Conservation (phyloP, 116 monocot species). For the Phalaenopsis hybrid region DNA sequence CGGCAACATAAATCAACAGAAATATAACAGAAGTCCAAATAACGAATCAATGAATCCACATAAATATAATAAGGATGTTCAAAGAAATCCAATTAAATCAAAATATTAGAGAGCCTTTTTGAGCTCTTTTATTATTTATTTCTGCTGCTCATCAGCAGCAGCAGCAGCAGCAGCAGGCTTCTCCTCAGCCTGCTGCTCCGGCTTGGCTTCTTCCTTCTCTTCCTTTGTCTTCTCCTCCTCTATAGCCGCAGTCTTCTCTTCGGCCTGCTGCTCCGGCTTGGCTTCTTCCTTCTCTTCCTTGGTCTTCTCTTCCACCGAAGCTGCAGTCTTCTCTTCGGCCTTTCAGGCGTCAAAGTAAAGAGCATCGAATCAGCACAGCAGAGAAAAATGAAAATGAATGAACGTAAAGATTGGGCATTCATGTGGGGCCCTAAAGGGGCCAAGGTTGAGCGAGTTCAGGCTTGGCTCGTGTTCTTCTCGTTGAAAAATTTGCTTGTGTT, state of each 20-base stretch:
- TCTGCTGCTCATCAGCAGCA: neutral
- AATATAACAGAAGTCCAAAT: neutral
- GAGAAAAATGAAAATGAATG: neutral
- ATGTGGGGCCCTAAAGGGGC: no score
- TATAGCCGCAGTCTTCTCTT: neutral
- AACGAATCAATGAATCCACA: constrained; percentile 3
- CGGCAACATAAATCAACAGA: no score
- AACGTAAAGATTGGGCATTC: no score
- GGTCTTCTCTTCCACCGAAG: neutral
- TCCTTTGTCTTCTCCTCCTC: no score
- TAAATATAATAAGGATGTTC: neutral
- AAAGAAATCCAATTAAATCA: neutral
- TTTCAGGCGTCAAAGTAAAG: neutral
- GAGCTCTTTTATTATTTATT: neutral
- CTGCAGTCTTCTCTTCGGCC: neutral
- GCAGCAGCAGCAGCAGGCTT: no score
- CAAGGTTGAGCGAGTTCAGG: no score
- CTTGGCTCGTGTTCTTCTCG: no score
- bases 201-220: no score
- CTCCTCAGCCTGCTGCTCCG: no score
- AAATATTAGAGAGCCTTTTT: neutral
- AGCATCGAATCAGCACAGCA: no score
- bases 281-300: neutral
- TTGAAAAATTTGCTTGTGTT: no score
- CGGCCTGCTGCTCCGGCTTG: neutral